Conservation (phyloP, 148 eudicot genomes). For the Pouteria glomerata region DNA sequence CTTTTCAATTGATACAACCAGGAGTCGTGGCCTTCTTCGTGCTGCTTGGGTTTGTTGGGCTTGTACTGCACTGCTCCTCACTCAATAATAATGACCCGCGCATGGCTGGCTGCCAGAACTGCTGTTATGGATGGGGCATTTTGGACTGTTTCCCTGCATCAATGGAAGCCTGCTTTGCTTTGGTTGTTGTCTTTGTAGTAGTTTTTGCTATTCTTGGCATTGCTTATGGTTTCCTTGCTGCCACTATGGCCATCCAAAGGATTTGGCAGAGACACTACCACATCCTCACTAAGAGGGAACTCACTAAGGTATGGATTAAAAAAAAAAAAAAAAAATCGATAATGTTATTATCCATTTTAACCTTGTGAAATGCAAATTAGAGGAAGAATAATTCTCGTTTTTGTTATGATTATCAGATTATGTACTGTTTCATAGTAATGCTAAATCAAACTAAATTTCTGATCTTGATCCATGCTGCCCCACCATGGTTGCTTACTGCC, state of each 20-base stretch:
- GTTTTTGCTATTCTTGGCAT: slow-evolving; percentile 86
- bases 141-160: slow-evolving; percentile 88
- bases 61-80: slow-evolving; percentile 71
- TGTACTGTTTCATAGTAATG: neutral
- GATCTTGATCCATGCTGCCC: too few species aligned
- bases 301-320: slow-evolving; percentile 57
- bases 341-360: neutral
- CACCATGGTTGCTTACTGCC: too few species aligned
- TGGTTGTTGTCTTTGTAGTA: slow-evolving; percentile 70
- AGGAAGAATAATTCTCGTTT: too few species aligned
- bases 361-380: too few species aligned
- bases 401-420: neutral
- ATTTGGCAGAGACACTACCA: slow-evolving; percentile 97
- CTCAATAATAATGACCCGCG: slow-evolving; percentile 58
- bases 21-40: slow-evolving; percentile 83
- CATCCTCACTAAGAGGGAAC: slow-evolving; percentile 87
- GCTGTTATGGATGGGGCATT: slow-evolving; percentile 88
- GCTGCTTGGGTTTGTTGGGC: slow-evolving; percentile 75
- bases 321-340: neutral
- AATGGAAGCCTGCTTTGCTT: slow-evolving; percentile 76
- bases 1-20: slow-evolving; percentile 16
- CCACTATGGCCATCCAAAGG: slow-evolving; percentile 82
- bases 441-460: neutral
- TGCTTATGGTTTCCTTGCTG: slow-evolving; percentile 85
- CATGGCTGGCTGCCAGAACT: slow-evolving; percentile 82